phyloP scores from a whole-genome alignment of 305 asterid genomes.

The Plantago coronopus region DNA sequence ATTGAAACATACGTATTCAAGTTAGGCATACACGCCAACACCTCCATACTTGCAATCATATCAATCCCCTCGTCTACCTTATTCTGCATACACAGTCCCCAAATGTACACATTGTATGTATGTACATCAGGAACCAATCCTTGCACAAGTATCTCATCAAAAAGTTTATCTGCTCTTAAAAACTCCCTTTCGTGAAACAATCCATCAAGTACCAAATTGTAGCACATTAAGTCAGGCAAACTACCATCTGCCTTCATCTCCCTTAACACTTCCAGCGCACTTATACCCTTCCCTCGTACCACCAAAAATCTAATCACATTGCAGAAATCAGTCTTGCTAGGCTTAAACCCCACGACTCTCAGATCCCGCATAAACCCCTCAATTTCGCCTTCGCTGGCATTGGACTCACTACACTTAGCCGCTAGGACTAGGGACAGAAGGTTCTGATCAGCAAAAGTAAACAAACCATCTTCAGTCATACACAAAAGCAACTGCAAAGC shows the following conservation, averaged over 20 bases:
- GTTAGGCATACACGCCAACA: constrained; percentile 55
- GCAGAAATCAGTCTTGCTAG: constrained; percentile 45
- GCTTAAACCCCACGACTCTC: constrained; percentile 41
- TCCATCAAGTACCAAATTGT: constrained; percentile 53
- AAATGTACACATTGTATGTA: constrained; percentile 57
- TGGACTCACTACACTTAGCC: constrained; percentile 38
- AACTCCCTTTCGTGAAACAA: constrained; percentile 37
- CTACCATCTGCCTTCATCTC: constrained; percentile 43
- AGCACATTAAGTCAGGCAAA: constrained; percentile 43
- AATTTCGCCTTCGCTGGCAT: constrained; percentile 27
- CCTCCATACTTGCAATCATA: constrained; percentile 50
- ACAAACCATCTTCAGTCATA: constrained; percentile 47
- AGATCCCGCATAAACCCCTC: constrained; percentile 40
- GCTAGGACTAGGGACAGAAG: constrained; percentile 46
- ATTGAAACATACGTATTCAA: constrained; percentile 34
- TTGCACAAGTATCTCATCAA: constrained; percentile 71
- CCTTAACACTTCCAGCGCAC: constrained; percentile 42
- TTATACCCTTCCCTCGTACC: constrained; percentile 30
- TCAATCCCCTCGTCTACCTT: constrained; percentile 47
- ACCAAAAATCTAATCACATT: constrained; percentile 45
- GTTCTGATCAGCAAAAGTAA: constrained; percentile 38
- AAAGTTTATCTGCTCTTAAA: constrained; percentile 49
- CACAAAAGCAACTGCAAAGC: constrained; percentile 46
- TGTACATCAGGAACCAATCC: constrained; percentile 54
- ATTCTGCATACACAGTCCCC: constrained; percentile 52